These are phyloP conservation scores for Ophiostoma quercus DNA, from an alignment of 2,329 filamentous ascomycete genomes.

Conservation along the genomic window DNA sequence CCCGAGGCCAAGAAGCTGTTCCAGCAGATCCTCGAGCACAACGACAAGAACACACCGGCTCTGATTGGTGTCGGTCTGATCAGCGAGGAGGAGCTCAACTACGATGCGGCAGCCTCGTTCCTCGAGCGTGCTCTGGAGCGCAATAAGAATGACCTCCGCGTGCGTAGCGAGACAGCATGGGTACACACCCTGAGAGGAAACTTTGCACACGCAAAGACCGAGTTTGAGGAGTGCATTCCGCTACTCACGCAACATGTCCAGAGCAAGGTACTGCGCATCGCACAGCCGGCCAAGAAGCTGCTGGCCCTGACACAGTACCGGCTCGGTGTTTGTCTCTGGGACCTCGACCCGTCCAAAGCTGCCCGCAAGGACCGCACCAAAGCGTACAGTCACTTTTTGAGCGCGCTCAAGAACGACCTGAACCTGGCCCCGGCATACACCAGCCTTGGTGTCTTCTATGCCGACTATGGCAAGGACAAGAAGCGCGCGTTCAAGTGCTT, in stretches of 20 bases:
- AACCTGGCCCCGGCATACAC: slow-evolving; percentile 90
- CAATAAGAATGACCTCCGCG: slow-evolving; percentile 67
- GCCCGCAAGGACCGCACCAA: slow-evolving; percentile 75
- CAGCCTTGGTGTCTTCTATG: slow-evolving; percentile 82
- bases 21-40: slow-evolving; percentile 69
- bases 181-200: slow-evolving; percentile 80
- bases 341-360: slow-evolving; percentile 65
- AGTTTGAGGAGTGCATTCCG: slow-evolving; percentile 65
- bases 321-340: slow-evolving; percentile 82
- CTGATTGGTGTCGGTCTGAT: slow-evolving; percentile 88
- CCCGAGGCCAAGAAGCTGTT: slow-evolving; percentile 83
- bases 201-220: slow-evolving; percentile 59
- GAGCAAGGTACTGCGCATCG: slow-evolving; percentile 14
- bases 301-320: slow-evolving; percentile 81
- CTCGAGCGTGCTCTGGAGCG: slow-evolving; percentile 68
- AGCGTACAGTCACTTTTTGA: slow-evolving; percentile 78
- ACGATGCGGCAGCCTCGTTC: slow-evolving; percentile 73
- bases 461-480: slow-evolving; percentile 83
- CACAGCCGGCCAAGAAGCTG: slow-evolving; percentile 59
- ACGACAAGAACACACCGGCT: slow-evolving; percentile 70
- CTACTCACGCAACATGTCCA: slow-evolving; percentile 58
- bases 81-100: slow-evolving; percentile 89
- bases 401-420: slow-evolving; percentile 77
- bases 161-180: slow-evolving; percentile 87
- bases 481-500: slow-evolving; percentile 86